Conservation (phyloP, 1,284 basidiomycete genomes). For the Ganoderma lucidum region DNA sequence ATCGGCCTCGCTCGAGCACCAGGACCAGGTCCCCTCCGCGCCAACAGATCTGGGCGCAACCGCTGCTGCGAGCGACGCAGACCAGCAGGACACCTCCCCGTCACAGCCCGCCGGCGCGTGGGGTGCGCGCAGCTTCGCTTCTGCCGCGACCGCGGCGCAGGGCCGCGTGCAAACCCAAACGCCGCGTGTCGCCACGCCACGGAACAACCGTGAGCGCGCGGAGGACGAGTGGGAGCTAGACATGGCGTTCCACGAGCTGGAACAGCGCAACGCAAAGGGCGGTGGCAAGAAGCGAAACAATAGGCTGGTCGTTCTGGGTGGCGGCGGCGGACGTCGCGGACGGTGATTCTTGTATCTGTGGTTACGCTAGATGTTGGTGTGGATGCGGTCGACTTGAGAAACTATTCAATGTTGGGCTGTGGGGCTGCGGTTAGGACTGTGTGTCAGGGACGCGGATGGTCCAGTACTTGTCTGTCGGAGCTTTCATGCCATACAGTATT, state of each 20-base stretch:
- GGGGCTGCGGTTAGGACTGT: constrained; percentile 13
- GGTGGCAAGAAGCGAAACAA: constrained; percentile 67
- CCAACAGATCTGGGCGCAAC: constrained; percentile 3
- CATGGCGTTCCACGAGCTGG: constrained; percentile 83
- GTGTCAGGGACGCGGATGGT: constrained; percentile 4
- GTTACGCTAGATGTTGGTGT: neutral
- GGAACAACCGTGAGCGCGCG: constrained; percentile 36
- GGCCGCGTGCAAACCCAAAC: constrained; percentile 36
- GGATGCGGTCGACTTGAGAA: neutral
- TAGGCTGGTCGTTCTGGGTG: constrained; percentile 74
- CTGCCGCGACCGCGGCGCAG: constrained; percentile 64
- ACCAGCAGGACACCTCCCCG: constrained; percentile 38
- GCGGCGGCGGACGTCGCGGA: constrained; percentile 48
- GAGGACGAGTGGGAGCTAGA: constrained; percentile 82
- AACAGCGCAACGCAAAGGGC: constrained; percentile 55
- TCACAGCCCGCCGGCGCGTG: constrained; percentile 64
- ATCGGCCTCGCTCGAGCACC: constrained; percentile 17
- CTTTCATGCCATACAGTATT: constrained; percentile 20
- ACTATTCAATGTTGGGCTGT: constrained; percentile 7
- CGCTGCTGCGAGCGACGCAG: constrained; percentile 25
- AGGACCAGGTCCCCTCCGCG: constrained; percentile 12
- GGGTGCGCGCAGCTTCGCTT: constrained; percentile 82
- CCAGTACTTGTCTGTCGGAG: constrained; percentile 7
- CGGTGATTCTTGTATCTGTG: constrained; percentile 33
- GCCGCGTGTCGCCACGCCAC: constrained; percentile 23